Conservation (phyloP, 805 yeast genomes). For the Ogataea sp. region DNA sequence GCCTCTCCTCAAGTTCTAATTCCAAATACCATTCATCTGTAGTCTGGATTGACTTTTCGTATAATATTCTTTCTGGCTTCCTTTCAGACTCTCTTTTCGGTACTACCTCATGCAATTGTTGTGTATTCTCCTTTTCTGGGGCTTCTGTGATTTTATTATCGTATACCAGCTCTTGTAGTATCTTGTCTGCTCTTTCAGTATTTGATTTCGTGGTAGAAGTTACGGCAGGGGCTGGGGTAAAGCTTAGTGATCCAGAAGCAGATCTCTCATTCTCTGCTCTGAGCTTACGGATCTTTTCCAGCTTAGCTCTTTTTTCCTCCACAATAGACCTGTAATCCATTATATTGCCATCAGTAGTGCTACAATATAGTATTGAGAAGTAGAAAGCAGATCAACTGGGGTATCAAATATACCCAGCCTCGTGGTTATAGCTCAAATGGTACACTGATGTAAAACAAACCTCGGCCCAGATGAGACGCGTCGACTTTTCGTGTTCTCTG, state of each 20-base stretch:
- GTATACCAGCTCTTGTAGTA: not conserved
- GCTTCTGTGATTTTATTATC: not conserved
- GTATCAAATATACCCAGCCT: no score
- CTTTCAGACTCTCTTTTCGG: not conserved
- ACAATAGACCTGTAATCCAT: slow-evolving; percentile 24
- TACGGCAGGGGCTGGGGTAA: not conserved
- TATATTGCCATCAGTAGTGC: not conserved
- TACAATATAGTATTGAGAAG: no score
- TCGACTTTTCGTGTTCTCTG: no score
- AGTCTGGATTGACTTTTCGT: slow-evolving; percentile 15
- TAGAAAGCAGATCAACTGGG: no score
- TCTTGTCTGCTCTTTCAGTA: not conserved
- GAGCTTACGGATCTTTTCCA: slow-evolving; percentile 43
- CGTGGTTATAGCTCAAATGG: no score
- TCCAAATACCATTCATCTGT: slow-evolving; percentile 6
- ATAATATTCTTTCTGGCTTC: not conserved
- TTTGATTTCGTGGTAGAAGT: not conserved
- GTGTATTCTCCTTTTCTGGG: not conserved
- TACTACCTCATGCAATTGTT: not conserved
- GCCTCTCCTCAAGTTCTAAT: slow-evolving; percentile 3
- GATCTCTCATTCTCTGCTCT: slow-evolving; percentile 27
- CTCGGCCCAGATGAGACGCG: no score
- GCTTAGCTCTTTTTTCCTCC: slow-evolving; percentile 42
- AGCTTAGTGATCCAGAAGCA: not conserved
- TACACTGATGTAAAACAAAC: no score